These are phyloP conservation scores for Solanum chacoense DNA, from an alignment of 305 asterid genomes.

Conservation along the genomic window DNA sequence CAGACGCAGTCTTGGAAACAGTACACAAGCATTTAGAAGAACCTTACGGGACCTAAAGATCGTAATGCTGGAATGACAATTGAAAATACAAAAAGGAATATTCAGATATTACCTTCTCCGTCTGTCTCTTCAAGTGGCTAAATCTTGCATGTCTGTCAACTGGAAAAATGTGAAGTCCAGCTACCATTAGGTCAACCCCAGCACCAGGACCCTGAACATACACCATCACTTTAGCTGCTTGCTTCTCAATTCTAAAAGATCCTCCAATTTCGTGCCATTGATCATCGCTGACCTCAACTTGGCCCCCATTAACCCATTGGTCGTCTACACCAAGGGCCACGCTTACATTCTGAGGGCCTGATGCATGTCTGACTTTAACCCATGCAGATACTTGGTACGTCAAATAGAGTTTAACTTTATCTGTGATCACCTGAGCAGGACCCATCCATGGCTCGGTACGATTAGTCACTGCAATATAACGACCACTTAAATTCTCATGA, in stretches of 20 bases:
- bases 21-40: not conserved
- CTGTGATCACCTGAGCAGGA: conserved; percentile 80
- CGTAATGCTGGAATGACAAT: not conserved
- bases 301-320: conserved; percentile 89
- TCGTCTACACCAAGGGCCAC: conserved; percentile 75
- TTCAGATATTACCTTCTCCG: conserved; percentile 39
- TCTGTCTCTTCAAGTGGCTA: conserved; percentile 40
- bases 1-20: not conserved
- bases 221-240: conserved; percentile 51
- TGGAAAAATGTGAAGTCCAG: conserved; percentile 76
- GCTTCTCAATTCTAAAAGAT: conserved; percentile 80
- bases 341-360: conserved; percentile 56
- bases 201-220: conserved; percentile 84
- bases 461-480: conserved; percentile 48
- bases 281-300: conserved; percentile 57
- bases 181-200: conserved; percentile 84
- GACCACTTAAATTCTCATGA: conserved; percentile 60
- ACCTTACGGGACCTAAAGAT: not conserved
- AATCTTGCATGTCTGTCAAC: conserved; percentile 62
- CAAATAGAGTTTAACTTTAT: conserved; percentile 52
- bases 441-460: conserved; percentile 95
- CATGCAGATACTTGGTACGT: conserved; percentile 92
- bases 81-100: not conserved
- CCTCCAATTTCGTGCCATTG: conserved; percentile 87
- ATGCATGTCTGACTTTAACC: conserved; percentile 57